phyloP scores from a whole-genome alignment of 192 early-diverging fungal genomes.

The Podila horticola region DNA sequence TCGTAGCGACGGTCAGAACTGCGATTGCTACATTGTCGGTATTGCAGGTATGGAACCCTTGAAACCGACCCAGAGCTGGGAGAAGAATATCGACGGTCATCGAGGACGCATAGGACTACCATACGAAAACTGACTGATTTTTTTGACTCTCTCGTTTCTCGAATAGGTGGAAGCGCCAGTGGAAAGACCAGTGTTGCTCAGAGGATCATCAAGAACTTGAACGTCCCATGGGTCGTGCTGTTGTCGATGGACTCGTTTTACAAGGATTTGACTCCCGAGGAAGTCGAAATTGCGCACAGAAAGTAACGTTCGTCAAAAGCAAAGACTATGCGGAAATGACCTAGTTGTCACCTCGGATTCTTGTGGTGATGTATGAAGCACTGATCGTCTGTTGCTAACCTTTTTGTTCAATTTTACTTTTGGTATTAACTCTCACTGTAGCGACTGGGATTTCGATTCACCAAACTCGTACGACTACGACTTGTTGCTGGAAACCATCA shows the following conservation, averaged over 20 bases:
- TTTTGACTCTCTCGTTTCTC: slow-evolving; percentile 1
- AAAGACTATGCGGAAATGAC: no score
- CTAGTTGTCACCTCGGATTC: no score
- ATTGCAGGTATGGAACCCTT: slow-evolving; percentile 65
- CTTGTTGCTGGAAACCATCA: slow-evolving; percentile 72
- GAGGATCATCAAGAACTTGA: slow-evolving; percentile 77
- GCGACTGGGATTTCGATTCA: slow-evolving; percentile 94
- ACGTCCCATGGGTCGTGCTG: slow-evolving; percentile 88
- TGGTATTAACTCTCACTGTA: slow-evolving; percentile 22
- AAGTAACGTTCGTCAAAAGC: slow-evolving; percentile 48
- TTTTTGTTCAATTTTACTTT: no score
- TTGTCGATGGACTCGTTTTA: slow-evolving; percentile 98
- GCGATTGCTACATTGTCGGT: slow-evolving; percentile 75
- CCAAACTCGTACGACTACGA: slow-evolving; percentile 92
- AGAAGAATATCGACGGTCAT: neutral
- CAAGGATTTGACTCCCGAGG: slow-evolving; percentile 81
- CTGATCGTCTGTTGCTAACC: no score
- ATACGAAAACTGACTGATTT: neutral
- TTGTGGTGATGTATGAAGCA: no score
- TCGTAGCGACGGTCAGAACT: slow-evolving; percentile 68
- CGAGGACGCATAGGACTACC: no score
- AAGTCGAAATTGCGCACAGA: slow-evolving; percentile 62
- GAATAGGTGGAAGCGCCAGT: slow-evolving; percentile 78
- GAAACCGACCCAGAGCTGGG: neutral
- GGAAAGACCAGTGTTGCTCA: slow-evolving; percentile 86